Evolutionary conservation across 2,329 filamentous ascomycete species (phyloP), one percentile per base, ranked within the genome.

Genomic region (Aspergillus tubingensis): DNA sequence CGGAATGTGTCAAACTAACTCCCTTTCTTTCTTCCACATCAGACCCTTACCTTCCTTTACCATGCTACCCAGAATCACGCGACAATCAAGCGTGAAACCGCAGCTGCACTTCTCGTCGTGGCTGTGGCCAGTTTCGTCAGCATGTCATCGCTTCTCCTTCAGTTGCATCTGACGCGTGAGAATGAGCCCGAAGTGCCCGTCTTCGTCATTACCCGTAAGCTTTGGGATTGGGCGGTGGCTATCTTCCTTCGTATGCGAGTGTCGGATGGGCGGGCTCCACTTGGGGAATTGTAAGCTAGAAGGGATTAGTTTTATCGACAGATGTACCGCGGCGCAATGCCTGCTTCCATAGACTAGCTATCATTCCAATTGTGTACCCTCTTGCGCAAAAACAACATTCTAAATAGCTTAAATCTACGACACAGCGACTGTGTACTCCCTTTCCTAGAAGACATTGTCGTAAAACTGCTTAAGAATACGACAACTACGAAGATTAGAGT

Each of bases 41-140:
- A 90, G 87, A 89, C 87, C 44, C 79, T 92, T 43, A 92, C 90
- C 1, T 83, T 89, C 57, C 83, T 89, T 66, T 92, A 93, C 76
- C 90, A 92, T 73, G 81, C 90, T 62, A 91, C 88, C 13, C 88
- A 92, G 75, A 88, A 89, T 67, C 90, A 90, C 71, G 89, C 91
- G 72, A 91, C 88, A 70, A 92, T 92, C 68, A 86, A 88, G 70
- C 91, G 90, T 70, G 90, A 92, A 78, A 92, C 90, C 1, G 87
- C 87, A 50, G 89, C 89, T 8, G 91, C 89, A n/a, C 84, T 92
- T 64, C 87, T 88, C 67, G 87, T 92, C 65, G 91, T 92, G 72
- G 91, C 88, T 54, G 86, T 90, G 63, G 88, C 89, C 39, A 90
- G 87, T 76, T 92, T 91, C 77, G 83, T 91, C 68, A 91, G 86